Conservation (phyloP, 2,329 filamentous ascomycete species). For the Tolypocladium ovalisporum region DNA sequence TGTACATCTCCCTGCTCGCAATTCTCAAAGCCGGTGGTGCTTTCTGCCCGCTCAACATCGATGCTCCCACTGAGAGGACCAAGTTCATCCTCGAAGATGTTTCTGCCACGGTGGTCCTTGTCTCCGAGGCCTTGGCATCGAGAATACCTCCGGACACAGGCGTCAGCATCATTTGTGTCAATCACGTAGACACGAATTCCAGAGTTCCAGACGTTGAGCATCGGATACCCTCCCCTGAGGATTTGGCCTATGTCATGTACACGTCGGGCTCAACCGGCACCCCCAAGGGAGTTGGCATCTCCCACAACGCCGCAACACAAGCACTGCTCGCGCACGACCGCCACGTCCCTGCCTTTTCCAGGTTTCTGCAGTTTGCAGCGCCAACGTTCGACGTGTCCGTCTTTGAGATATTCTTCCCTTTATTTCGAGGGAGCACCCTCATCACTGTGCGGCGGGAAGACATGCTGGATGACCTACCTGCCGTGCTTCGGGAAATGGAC, state of each 20-base stretch:
- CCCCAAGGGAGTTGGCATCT: constrained; percentile 78
- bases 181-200: constrained; percentile 3
- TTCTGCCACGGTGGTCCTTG: constrained; percentile 56
- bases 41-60: constrained; percentile 75
- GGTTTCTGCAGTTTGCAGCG: constrained; percentile 85
- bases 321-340: constrained; percentile 71
- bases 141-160: constrained; percentile 23
- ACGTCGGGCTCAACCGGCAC: constrained; percentile 83
- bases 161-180: constrained; percentile 25
- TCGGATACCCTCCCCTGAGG: constrained; percentile 16
- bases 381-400: constrained; percentile 92
- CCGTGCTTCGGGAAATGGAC: constrained; percentile 49
- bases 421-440: constrained; percentile 63
- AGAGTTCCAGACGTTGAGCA: constrained; percentile 2
- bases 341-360: constrained; percentile 63
- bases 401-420: constrained; percentile 88
- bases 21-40: constrained; percentile 73
- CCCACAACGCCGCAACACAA: constrained; percentile 71
- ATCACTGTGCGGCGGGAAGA: constrained; percentile 57
- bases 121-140: constrained; percentile 36
- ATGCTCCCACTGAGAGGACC: constrained; percentile 66
- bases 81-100: constrained; percentile 75
- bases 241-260: constrained; percentile 83
- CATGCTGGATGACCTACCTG: constrained; percentile 66
- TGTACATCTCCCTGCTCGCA: constrained; percentile 70